phyloP scores from a whole-genome alignment of 1,284 basidiomycete genomes.

The Cutaneotrichosporon mucoides region DNA sequence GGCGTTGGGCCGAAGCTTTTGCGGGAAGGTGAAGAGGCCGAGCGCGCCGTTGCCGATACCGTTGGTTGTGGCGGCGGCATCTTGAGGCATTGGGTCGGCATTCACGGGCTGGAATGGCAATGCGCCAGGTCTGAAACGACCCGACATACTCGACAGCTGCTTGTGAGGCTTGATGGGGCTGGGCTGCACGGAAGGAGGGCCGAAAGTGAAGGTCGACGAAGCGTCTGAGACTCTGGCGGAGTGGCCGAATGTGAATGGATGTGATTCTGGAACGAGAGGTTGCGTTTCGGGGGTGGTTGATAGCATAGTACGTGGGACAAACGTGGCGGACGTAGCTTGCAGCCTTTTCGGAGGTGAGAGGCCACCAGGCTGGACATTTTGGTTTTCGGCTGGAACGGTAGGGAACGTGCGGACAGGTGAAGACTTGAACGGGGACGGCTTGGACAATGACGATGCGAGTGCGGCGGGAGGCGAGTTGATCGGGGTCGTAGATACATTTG shows the following conservation, averaged over 20 bases:
- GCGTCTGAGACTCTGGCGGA: background rate
- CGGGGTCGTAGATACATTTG: background rate
- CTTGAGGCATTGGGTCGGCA: background rate
- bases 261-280: background rate
- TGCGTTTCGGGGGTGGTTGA: background rate
- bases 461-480: background rate
- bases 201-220: constrained; percentile 1
- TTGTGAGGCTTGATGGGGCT: background rate
- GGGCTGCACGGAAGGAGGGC: background rate
- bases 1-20: constrained; percentile 12
- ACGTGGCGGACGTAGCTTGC: background rate
- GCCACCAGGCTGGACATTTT: background rate
- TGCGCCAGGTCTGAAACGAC: background rate
- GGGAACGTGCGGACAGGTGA: background rate
- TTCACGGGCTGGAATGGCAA: background rate
- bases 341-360: background rate
- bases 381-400: background rate
- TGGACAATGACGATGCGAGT: background rate
- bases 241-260: background rate
- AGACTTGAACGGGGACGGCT: constrained; percentile 1
- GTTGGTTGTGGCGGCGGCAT: background rate
- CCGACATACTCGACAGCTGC: background rate
- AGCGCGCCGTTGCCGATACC: constrained; percentile 6
- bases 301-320: background rate
- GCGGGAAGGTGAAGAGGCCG: constrained; percentile 16